phyloP scores from a whole-genome alignment of 805 yeast genomes.

The Metschnikowia santaceciliae region DNA sequence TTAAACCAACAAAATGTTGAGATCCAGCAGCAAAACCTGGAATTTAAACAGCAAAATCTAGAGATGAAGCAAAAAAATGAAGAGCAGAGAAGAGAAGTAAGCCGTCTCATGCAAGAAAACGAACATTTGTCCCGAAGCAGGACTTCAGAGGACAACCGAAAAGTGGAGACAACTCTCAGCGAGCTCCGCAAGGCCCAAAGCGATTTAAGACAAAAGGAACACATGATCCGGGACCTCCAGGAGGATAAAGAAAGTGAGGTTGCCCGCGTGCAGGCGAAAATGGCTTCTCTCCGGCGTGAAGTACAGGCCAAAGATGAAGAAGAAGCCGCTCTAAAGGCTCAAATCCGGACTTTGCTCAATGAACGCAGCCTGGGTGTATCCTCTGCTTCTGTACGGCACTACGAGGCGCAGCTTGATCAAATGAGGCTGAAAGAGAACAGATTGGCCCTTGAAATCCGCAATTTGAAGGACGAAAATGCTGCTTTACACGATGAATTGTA shows the following conservation, averaged over 20 bases:
- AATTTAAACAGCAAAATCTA: background rate
- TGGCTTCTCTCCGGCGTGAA: conserved; percentile 18
- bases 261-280: conserved; percentile 14
- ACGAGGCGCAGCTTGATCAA: conserved; percentile 23
- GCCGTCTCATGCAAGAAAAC: conserved; percentile 4
- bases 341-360: conserved; percentile 20
- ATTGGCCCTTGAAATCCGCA: conserved; percentile 17
- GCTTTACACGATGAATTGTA: conserved; percentile 24
- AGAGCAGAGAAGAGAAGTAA: background rate
- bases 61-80: conserved; percentile 3
- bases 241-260: conserved; percentile 12
- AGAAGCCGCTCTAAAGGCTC: conserved; percentile 21
- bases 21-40: background rate
- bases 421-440: conserved; percentile 20
- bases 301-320: conserved; percentile 23
- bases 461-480: conserved; percentile 26
- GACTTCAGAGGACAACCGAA: conserved; percentile 7
- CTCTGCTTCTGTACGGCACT: conserved; percentile 15
- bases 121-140: conserved; percentile 9
- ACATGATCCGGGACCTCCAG: conserved; percentile 1
- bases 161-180: conserved; percentile 7
- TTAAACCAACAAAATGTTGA: conserved; percentile 1
- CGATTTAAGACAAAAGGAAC: conserved; percentile 8
- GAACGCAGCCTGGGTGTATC: conserved; percentile 15
- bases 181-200: conserved; percentile 10